phyloP scores from a whole-genome alignment of 768 basidiomycete species.

The Mycena epipterygia region DNA sequence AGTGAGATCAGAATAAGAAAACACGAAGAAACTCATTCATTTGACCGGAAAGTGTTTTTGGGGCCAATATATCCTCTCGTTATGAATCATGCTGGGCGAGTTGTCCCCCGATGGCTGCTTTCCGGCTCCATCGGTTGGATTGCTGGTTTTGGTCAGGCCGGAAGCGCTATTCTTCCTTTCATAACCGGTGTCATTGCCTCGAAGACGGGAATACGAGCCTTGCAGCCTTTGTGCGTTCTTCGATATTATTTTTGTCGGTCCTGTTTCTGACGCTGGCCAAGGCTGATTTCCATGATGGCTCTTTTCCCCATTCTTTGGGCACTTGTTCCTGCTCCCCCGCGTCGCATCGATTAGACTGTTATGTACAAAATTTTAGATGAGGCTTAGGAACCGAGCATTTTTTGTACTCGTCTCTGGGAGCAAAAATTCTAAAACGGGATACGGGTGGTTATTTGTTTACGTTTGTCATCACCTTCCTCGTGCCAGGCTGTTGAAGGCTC shows the following conservation, averaged over 20 bases:
- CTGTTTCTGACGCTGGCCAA: slow-evolving; percentile 37
- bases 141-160: slow-evolving; percentile 77
- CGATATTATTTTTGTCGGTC: background rate
- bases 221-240: slow-evolving; percentile 71
- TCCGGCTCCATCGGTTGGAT: slow-evolving; percentile 77
- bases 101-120: slow-evolving; percentile 80
- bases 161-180: slow-evolving; percentile 80
- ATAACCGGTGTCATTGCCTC: slow-evolving; percentile 77
- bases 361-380: too few species aligned
- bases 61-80: slow-evolving; percentile 83
- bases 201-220: slow-evolving; percentile 68
- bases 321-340: slow-evolving; percentile 7
- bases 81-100: slow-evolving; percentile 76
- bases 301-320: slow-evolving; percentile 51
- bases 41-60: too few species aligned
- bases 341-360: slow-evolving; percentile 15
- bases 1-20: too few species aligned
- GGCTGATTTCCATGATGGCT: slow-evolving; percentile 73
- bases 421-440: slow-evolving; percentile 18
- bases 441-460: slow-evolving; percentile 18
- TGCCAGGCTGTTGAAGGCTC: background rate
- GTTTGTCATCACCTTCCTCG: background rate
- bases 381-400: too few species aligned
- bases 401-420: background rate
- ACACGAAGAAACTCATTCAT: too few species aligned